Evolutionary conservation across 2,329 filamentous ascomycete species (phyloP).

Genomic region (Saccharata proteae): DNA sequence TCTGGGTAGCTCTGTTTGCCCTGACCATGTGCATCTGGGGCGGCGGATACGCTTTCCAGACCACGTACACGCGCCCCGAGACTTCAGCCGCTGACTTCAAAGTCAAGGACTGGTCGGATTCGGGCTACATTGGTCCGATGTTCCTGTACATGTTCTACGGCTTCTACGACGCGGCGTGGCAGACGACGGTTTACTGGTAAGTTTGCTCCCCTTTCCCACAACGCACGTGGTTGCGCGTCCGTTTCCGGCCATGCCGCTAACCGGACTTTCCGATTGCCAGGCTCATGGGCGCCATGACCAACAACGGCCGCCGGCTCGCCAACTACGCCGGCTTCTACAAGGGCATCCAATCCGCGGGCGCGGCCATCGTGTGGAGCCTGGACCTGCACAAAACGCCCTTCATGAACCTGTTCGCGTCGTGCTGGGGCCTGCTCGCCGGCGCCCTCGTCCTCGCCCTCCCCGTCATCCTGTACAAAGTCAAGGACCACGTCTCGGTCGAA

Average conservation of each 20-base stretch:
- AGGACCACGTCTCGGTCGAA: conserved; percentile 69
- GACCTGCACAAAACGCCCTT: conserved; percentile 49
- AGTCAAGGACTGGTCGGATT: conserved; percentile 53
- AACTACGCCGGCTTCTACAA: conserved; percentile 90
- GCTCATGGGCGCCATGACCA: conserved; percentile 88
- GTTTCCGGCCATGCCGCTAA: conserved; percentile 2
- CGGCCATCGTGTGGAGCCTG: conserved; percentile 62
- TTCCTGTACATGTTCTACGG: conserved; percentile 87
- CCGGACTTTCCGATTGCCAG: conserved; percentile 30
- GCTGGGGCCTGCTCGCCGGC: conserved; percentile 66
- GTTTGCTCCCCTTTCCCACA: conserved; percentile 13
- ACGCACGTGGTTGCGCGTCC: no score
- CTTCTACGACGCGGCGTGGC: conserved; percentile 81
- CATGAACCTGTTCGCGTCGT: conserved; percentile 59
- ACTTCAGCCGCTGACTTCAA: conserved; percentile 16
- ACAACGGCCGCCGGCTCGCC: conserved; percentile 82
- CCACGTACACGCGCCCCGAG: conserved; percentile 37
- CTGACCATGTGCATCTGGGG: conserved; percentile 74
- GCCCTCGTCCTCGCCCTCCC: conserved; percentile 67
- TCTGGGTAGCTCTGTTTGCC: conserved; percentile 49
- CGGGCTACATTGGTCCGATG: conserved; percentile 64
- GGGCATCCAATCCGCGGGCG: conserved; percentile 77
- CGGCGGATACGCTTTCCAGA: conserved; percentile 68
- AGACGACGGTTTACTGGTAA: conserved; percentile 80
- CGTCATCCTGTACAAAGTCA: conserved; percentile 65